Percentiles rank a stretch among this genome's conserved stretches.
These are phyloP conservation scores for Dispira parvispora DNA, from an alignment of 192 early-diverging fungal genomes.

Conservation along the genomic window DNA sequence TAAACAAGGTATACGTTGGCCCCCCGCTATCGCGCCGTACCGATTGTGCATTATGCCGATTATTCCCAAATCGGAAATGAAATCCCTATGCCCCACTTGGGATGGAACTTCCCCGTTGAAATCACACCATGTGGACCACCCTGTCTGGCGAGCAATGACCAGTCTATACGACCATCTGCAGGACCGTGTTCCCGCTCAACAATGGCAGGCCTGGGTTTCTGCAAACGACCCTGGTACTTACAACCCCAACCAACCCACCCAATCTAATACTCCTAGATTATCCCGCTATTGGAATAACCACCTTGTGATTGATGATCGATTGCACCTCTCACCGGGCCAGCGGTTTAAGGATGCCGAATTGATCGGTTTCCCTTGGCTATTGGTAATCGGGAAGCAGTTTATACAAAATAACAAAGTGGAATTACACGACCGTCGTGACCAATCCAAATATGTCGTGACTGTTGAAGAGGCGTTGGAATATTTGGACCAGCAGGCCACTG, in stretches of 20 bases:
- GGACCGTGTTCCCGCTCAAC: conserved; percentile 8
- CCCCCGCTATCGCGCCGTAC: conserved; percentile 62
- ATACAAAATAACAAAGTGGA: conserved; percentile 23
- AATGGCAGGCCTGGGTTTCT: no score
- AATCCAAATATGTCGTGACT: background rate
- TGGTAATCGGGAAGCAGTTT: conserved; percentile 54
- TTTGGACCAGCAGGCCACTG: background rate
- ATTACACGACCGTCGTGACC: background rate
- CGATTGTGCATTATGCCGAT: conserved; percentile 43
- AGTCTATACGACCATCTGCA: background rate
- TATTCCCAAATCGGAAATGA: conserved; percentile 18
- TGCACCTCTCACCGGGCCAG: conserved; percentile 45
- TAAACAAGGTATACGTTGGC: conserved; percentile 62
- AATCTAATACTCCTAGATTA: background rate
- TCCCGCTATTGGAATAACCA: conserved; percentile 20
- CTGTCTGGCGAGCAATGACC: background rate
- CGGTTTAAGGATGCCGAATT: conserved; percentile 68
- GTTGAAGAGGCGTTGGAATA: background rate
- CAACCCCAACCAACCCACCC: no score
- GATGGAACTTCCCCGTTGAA: background rate
- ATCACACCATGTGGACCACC: background rate
- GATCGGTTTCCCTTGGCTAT: conserved; percentile 64
- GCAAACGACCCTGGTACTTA: no score
- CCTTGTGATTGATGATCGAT: conserved; percentile 56
- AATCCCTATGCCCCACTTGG: background rate